These are phyloP conservation scores for Penicillium hordei DNA, from an alignment of 2,329 filamentous ascomycete species.

Conservation along the genomic window DNA sequence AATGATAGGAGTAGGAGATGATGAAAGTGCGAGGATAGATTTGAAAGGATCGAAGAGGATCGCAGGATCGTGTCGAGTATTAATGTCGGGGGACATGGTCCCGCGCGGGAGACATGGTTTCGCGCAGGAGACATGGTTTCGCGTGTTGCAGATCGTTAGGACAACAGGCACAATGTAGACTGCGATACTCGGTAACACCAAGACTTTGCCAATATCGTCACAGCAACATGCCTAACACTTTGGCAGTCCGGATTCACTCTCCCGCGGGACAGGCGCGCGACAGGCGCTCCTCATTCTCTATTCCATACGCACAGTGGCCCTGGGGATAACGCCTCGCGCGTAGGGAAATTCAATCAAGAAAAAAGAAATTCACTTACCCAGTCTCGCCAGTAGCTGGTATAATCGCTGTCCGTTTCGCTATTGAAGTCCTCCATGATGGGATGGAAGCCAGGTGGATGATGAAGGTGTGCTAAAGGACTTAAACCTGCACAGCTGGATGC, in stretches of 20 bases:
- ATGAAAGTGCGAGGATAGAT: not conserved
- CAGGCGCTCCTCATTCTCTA: not conserved
- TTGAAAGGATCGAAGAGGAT: not conserved
- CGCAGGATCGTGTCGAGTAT: not conserved
- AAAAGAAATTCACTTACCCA: conserved; percentile 69
- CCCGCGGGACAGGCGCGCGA: not conserved
- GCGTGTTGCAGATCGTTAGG: not conserved
- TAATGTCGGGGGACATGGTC: not conserved
- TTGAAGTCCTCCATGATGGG: conserved; percentile 91
- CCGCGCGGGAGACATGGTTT: too few species aligned
- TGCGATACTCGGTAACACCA: too few species aligned
- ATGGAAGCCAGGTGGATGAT: conserved; percentile 24
- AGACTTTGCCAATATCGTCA: not conserved
- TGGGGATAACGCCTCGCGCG: not conserved
- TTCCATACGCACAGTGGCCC: not conserved
- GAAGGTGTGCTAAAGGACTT: conserved; percentile 18
- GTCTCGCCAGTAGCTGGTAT: conserved; percentile 98
- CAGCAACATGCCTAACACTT: not conserved
- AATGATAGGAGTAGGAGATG: not conserved
- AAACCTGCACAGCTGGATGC: conserved; percentile 6
- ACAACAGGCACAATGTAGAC: not conserved
- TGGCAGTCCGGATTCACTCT: not conserved
- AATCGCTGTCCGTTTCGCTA: conserved; percentile 97
- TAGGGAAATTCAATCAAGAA: not conserved
- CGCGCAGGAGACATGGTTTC: too few species aligned